Evolutionary conservation across 2,329 filamentous ascomycete species (phyloP).

Genomic region (Diaporthe sp.): DNA sequence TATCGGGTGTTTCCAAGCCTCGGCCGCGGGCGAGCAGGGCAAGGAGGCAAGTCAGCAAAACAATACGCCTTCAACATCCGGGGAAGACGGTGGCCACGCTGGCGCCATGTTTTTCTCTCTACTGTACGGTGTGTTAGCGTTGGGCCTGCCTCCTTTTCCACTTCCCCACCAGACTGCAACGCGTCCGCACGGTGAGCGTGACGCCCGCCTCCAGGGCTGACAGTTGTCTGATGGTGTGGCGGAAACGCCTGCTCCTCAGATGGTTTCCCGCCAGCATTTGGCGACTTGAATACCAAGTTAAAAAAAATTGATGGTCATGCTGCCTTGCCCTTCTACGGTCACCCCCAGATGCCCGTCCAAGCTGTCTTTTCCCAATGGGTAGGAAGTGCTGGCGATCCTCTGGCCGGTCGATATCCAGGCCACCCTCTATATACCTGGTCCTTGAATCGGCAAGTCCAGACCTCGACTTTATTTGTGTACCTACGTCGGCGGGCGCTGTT

Average conservation of each 20-base stretch:
- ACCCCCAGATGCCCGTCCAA: slow-evolving; percentile 32
- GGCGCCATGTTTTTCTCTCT: neutral
- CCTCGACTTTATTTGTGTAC: slow-evolving; percentile 36
- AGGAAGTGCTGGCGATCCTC: slow-evolving; percentile 35
- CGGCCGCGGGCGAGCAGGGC: neutral
- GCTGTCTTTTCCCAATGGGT: slow-evolving; percentile 29
- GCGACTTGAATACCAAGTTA: neutral
- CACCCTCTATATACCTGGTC: slow-evolving; percentile 28
- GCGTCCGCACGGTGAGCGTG: slow-evolving; percentile 24
- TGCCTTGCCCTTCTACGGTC: slow-evolving; percentile 27
- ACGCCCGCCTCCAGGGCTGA: slow-evolving; percentile 15
- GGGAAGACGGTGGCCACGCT: neutral
- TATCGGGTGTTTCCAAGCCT: slow-evolving; percentile 12
- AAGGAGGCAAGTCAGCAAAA: neutral
- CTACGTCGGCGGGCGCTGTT: slow-evolving; percentile 32
- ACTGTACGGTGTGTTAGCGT: neutral
- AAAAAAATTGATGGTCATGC: slow-evolving; percentile 30
- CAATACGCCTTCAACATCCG: neutral
- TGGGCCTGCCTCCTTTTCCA: slow-evolving; percentile 11
- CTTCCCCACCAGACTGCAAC: slow-evolving; percentile 30
- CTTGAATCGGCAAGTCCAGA: slow-evolving; percentile 42
- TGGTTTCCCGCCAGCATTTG: neutral
- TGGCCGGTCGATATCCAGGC: slow-evolving; percentile 24
- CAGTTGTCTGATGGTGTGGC: slow-evolving; percentile 16
- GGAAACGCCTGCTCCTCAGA: slow-evolving; percentile 5